Conservation (phyloP, 176 grass and related monocot genomes). For the Oryza glaberrima region DNA sequence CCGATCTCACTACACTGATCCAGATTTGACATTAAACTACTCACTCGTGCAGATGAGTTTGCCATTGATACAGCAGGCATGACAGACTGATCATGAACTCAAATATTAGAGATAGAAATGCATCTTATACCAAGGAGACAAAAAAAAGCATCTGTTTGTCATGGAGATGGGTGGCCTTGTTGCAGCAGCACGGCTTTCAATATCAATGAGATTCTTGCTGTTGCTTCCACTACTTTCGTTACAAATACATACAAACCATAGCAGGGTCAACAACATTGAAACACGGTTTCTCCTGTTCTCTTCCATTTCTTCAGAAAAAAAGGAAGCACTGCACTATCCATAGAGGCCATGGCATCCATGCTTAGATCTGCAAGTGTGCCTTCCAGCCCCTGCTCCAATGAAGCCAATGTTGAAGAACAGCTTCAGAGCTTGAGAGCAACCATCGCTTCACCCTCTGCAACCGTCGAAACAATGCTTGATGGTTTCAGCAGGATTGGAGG, state of each 20-base stretch:
- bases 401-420: not conserved
- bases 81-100: not conserved
- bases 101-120: not conserved
- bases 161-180: not conserved
- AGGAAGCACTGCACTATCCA: not conserved
- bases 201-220: slow-evolving; percentile 8
- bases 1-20: not conserved
- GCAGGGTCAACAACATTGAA: not conserved
- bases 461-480: no score
- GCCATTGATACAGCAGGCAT: not conserved
- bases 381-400: slow-evolving; percentile 6
- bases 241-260: not conserved
- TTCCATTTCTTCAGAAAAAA: not conserved
- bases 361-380: slow-evolving; percentile 37
- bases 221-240: not conserved
- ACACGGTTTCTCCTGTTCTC: not conserved
- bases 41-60: slow-evolving; percentile 8
- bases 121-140: not conserved
- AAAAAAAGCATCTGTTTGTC: slow-evolving; percentile 10
- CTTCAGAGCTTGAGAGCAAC: no score
- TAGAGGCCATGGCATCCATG: slow-evolving; percentile 27
- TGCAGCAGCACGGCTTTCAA: not conserved
- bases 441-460: no score
- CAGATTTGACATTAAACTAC: not conserved
- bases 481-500: no score